Evolutionary conservation across 306 rosid species (phyloP), one percentile per base, ranked within the genome.

Genomic region (Spatholobus suberectus): DNA sequence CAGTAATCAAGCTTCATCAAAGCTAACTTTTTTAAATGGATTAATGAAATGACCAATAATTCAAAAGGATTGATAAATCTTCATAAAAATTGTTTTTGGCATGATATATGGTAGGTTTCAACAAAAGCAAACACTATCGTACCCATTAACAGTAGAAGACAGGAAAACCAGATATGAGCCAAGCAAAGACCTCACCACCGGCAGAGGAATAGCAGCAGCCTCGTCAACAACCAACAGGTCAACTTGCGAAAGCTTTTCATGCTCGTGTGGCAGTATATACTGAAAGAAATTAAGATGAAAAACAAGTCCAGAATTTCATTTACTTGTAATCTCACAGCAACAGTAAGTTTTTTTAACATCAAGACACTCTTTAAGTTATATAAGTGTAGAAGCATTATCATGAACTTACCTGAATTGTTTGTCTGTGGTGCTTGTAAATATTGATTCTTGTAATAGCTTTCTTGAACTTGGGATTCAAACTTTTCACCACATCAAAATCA

Each of bases 171-270:
- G 84, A 84, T 94, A 94, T 52, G 93, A 96, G 35, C 98, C 98
- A 77, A 94, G 98, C 75, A 94, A 87, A 58, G 98, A 89, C 92
- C 91, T 92, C 83, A 94, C 98, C 26, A 86, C 86, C 3, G 97
- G 96, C 85, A 94, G 85, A 47, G 98, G 98, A 85, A 94, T 92
- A 73, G 98, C 98, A 78, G 98, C 98, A 84, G 98, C 98, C 87
- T 94, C 98, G 84, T 94, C 98, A 84, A 94, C 65, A 83, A 94
- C 91, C 91, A 94, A 86, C 52, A 94, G 83, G 70, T 94, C 98
- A 86, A 92, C 98, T 90, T 91, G 97, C 4, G 98, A 94, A 72
- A 94, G 98, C 89, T 92, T 94, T 87, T 87, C 97, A 79, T 90
- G 92, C 83, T 94, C 97, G 20, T 92, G 93, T 7, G 98, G 98